Evolutionary conservation across 305 asterid genomes (phyloP).

Genomic region (Rubia peregrina): DNA sequence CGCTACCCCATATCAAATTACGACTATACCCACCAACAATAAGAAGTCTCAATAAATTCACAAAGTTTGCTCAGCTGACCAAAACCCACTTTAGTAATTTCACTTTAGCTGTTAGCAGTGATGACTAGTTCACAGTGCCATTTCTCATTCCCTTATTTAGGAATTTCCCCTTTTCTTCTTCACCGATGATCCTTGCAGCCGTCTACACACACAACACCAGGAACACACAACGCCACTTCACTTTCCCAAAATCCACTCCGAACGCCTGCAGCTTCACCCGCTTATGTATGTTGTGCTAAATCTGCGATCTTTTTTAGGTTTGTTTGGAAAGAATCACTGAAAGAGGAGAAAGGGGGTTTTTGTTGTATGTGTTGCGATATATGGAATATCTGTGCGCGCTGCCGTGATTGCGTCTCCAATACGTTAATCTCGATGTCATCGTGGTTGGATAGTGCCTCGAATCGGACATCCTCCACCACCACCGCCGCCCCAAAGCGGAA

Average conservation of each 20-base stretch:
- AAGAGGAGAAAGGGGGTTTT: neutral
- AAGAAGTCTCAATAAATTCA: no score
- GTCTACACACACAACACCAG: neutral
- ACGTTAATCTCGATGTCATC: constrained; percentile 39
- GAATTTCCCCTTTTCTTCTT: neutral
- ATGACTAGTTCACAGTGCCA: neutral
- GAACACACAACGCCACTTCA: neutral
- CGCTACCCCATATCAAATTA: neutral
- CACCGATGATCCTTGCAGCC: neutral
- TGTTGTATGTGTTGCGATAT: constrained; percentile 12
- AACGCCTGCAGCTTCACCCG: neutral
- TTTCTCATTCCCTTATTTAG: neutral
- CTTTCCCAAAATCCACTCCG: neutral
- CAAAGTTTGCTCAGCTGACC: neutral
- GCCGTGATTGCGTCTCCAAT: constrained; percentile 11
- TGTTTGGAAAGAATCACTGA: neutral
- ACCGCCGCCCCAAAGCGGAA: constrained; percentile 34
- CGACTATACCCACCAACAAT: neutral
- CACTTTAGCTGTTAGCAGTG: neutral
- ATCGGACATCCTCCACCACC: neutral
- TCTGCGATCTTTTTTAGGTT: neutral
- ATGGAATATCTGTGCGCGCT: constrained; percentile 24
- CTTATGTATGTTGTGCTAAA: neutral
- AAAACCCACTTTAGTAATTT: neutral
- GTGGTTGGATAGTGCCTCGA: constrained; percentile 16